Base-by-base conservation (phyloP, 176 grass and related monocot species). In the Avena atlantica region DNA sequence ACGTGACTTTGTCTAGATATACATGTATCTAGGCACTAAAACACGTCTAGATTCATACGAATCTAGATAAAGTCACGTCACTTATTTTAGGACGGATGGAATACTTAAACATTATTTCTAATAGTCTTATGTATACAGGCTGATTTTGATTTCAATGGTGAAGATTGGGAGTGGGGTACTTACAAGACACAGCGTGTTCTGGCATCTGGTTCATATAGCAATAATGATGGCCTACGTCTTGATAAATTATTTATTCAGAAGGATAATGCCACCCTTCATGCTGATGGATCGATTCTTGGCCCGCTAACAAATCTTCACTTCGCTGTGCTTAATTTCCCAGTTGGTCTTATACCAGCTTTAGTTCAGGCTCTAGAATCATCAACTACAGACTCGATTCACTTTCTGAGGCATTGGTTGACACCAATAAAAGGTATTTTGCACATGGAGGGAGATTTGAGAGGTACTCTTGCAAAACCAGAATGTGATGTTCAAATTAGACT, bases 171-270 rank as follows among this genome's bases (percentile, higher is more conserved):
- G 63, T 98, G 97, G 97, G 97, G 94, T 63, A 94, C 85, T 82
- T 98, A 94, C 78, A 93, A 94, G 83, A 96, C 93, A 40, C 94
- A 98, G 79, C 90, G 90, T 75, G 94, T 98, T 79, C 87, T 91
- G 21, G 90, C 92, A 74, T 91, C 88, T 90, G 94, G 97, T 89
- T 91, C 80, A 83, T 98, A 93, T 86, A 94, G 93, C 88, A 98
- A 98, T 76, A 95, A 92, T 76, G 90, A 98, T 94, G 96, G 96
- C 10, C 59, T 98, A 68, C 92, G 92, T 62, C 89, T 98, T 77
- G 96, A 98, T 66, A 94, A 93, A 84, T 90, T 98, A 74, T 98
- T 98, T 92, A 98, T 98, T 67, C 97, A 98, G 86, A 98, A 98
- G 87, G 93, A 98, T 79, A 96, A 98, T 83, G 97, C 97, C 57